Evolutionary conservation across 352 stramenopile genomes (phyloP).

Genomic region (Pythium dissotocum): DNA sequence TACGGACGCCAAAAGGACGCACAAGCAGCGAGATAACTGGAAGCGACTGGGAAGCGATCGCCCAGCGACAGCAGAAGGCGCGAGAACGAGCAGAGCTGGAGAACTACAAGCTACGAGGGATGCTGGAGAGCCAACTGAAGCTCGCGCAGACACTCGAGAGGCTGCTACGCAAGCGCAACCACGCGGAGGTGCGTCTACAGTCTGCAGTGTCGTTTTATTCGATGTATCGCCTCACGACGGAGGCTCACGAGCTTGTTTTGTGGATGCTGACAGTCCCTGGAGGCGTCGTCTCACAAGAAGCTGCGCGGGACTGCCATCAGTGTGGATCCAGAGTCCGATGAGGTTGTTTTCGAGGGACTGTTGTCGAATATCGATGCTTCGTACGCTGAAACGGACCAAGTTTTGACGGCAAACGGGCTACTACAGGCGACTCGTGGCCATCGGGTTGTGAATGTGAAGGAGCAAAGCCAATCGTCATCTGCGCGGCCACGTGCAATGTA

Average conservation of each 20-base stretch:
- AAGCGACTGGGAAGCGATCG: slow-evolving; percentile 18
- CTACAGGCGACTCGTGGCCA: slow-evolving; percentile 8
- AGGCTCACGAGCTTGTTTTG: background rate
- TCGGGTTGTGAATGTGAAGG: slow-evolving; percentile 10
- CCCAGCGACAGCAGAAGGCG: slow-evolving; percentile 6
- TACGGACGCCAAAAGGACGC: background rate
- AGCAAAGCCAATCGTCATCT: no score
- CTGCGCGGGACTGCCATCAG: background rate
- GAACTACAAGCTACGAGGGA: slow-evolving; percentile 18
- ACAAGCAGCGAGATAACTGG: background rate
- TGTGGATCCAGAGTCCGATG: slow-evolving; percentile 4
- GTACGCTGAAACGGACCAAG: slow-evolving; percentile 29
- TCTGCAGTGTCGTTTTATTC: no score
- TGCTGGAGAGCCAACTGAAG: slow-evolving; percentile 19
- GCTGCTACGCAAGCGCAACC: slow-evolving; percentile 18
- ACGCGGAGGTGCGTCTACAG: background rate
- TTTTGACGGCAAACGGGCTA: slow-evolving; percentile 45
- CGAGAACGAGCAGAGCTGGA: slow-evolving; percentile 13
- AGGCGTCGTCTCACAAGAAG: background rate
- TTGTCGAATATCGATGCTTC: slow-evolving; percentile 30
- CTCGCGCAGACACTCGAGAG: slow-evolving; percentile 20
- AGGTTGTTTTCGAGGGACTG: slow-evolving; percentile 33
- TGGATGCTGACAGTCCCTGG: slow-evolving; percentile 1
- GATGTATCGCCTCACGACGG: no score
- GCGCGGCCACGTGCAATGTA: background rate